phyloP scores from a whole-genome alignment of 139 green algal genomes.

The Protoeuglena noctilucae region DNA sequence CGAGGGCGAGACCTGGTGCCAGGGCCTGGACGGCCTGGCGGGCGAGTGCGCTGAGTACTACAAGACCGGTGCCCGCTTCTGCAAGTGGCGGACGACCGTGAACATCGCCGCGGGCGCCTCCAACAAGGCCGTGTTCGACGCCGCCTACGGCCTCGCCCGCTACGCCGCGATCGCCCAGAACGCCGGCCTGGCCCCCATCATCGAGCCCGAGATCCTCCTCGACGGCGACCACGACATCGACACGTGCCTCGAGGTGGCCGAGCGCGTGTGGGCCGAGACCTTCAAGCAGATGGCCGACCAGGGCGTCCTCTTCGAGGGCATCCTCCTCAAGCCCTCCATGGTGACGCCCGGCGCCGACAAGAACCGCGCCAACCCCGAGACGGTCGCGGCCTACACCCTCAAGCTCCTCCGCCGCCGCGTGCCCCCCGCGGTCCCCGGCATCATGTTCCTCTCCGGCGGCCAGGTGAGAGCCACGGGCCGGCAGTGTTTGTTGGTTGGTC shows the following conservation, averaged over 20 bases:
- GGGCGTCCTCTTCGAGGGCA: conserved; percentile 95
- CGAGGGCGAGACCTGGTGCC: conserved; percentile 78
- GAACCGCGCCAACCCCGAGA: conserved; percentile 48
- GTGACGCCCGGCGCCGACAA: conserved; percentile 94
- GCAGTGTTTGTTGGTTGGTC: too few species aligned
- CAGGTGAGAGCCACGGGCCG: too few species aligned
- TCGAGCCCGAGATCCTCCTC: conserved; percentile 97
- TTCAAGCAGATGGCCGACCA: conserved; percentile 98
- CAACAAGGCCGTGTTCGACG: conserved; percentile 66
- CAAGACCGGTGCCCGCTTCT: conserved; percentile 91
- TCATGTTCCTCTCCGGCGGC: conserved; percentile 99
- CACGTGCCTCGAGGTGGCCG: conserved; percentile 61
- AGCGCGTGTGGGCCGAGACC: conserved; percentile 83
- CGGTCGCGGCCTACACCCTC: conserved; percentile 85
- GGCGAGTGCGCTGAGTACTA: conserved; percentile 89
- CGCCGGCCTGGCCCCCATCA: conserved; percentile 86
- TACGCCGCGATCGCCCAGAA: conserved; percentile 91
- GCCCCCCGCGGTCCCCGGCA: conserved; percentile 90
- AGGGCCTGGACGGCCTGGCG: conserved; percentile 88
- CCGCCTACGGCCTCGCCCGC: conserved; percentile 89
- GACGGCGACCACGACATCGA: conserved; percentile 83
- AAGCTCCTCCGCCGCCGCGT: conserved; percentile 88
- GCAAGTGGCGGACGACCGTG: conserved; percentile 90
- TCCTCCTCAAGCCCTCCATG: conserved; percentile 99
- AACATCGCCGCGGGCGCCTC: conserved; percentile 70